A percentile compares a stretch with the other conserved stretches of the same genome.
phyloP scores from a whole-genome alignment of 352 stramenopile species.

The Globisporangium takayamanum region DNA sequence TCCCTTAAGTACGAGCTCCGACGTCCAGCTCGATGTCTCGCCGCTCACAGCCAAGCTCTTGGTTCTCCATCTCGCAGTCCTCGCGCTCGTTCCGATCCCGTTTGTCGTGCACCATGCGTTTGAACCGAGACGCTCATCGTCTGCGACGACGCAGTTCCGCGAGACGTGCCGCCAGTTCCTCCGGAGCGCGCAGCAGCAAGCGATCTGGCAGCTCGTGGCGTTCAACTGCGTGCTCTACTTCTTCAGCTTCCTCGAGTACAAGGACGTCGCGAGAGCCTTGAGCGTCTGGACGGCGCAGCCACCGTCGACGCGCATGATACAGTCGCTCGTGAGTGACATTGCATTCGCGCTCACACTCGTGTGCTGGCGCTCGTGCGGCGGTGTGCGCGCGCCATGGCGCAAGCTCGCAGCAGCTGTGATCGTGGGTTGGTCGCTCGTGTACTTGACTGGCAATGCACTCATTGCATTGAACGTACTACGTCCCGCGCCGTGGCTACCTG shows the following conservation, averaged over 20 bases:
- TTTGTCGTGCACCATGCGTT: conserved; percentile 22
- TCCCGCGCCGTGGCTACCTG: conserved; percentile 18
- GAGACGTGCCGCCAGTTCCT: conserved; percentile 18
- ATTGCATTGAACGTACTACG: conserved; percentile 19
- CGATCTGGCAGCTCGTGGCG: conserved; percentile 38
- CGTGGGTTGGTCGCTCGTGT: conserved; percentile 12
- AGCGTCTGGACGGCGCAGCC: conserved; percentile 20
- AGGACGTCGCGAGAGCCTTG: conserved; percentile 14
- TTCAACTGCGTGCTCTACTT: conserved; percentile 40
- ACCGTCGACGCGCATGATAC: conserved; percentile 4
- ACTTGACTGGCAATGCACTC: conserved; percentile 12
- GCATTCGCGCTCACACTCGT: conserved; percentile 19
- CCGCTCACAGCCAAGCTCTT: conserved; percentile 16
- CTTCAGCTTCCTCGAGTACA: conserved; percentile 28
- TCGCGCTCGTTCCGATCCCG: conserved; percentile 26
- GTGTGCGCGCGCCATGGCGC: conserved; percentile 20
- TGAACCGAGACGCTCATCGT: conserved; percentile 9
- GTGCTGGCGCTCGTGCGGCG: conserved; percentile 17
- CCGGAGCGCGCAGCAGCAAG: conserved; percentile 26
- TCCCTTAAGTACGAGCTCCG: not conserved
- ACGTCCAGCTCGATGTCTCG: conserved; percentile 12
- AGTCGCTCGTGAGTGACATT: conserved; percentile 18
- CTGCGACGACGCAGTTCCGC: conserved; percentile 6
- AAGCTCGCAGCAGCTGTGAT: conserved; percentile 12
- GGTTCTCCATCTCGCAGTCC: conserved; percentile 22